phyloP scores from a whole-genome alignment of 768 basidiomycete genomes.

The Pulveroboletus ravenelii region DNA sequence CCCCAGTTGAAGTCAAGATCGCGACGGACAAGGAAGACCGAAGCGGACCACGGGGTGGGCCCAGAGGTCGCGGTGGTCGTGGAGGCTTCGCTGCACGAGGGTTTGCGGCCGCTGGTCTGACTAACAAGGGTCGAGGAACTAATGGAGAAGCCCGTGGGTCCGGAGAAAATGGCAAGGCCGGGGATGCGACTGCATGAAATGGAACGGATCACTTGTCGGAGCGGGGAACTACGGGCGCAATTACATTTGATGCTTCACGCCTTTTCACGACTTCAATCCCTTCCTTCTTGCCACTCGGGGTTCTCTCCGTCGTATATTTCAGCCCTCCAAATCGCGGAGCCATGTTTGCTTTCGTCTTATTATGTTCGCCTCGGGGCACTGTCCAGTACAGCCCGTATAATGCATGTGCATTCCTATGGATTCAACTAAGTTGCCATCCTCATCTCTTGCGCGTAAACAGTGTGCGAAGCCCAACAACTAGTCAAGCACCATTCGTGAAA shows the following conservation, averaged over 20 bases:
- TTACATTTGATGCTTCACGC: conserved; percentile 14
- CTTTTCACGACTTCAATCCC: conserved; percentile 14
- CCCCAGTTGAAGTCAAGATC: conserved; percentile 60
- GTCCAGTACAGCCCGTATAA: conserved; percentile 13
- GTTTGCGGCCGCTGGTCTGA: conserved; percentile 68
- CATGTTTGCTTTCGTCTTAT: conserved; percentile 19
- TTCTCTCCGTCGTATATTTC: conserved; percentile 10
- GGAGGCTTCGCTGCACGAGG: conserved; percentile 56
- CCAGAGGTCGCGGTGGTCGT: conserved; percentile 47
- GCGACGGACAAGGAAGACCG: conserved; percentile 54
- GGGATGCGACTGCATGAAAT: conserved; percentile 23
- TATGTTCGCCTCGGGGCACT: conserved; percentile 19
- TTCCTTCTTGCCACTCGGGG: conserved; percentile 7
- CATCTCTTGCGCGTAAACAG: neutral
- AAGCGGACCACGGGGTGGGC: conserved; percentile 44
- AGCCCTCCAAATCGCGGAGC: conserved; percentile 18
- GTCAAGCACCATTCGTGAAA: neutral
- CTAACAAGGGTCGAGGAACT: conserved; percentile 26
- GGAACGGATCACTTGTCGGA: conserved; percentile 11
- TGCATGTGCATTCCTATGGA: conserved; percentile 19
- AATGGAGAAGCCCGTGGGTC: conserved; percentile 30
- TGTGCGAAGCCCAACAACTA: neutral
- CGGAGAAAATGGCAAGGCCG: conserved; percentile 25
- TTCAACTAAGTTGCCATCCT: neutral
- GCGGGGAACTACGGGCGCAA: conserved; percentile 17